Base-by-base conservation (phyloP, 2,329 filamentous ascomycete genomes). In the Alternaria arborescens region DNA sequence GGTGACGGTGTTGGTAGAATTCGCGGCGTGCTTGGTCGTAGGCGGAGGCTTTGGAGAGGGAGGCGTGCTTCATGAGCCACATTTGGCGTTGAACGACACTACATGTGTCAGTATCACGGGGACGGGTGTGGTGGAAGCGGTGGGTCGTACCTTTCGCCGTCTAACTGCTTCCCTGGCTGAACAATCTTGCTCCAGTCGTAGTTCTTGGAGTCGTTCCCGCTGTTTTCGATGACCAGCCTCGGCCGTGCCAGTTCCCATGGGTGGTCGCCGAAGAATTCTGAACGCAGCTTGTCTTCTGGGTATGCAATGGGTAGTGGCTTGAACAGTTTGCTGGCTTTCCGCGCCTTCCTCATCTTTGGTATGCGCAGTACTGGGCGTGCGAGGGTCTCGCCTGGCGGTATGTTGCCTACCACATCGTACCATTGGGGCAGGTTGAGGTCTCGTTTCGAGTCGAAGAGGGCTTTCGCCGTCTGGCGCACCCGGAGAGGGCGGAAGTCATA, bases 241-340 rank as follows among this genome's bases (percentile, higher is more conserved):
- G 95, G 95, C 64, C 94, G 86, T 18, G 95, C 95, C 74, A 99
- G 82, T 81, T 99, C 95, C 95, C 95, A 99, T 5, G 95, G 95
- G 77, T 99, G 95, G 78, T 99, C 94, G 73, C 86, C 88, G 83
- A 92, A 99, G 82, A 98, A 99, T 28, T 89, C 87, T 68, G 81
- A 84, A 65, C 95, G 89, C 73, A 99, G 84, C 61, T 82, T 80
- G 80, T 99, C 95, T 78, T 99, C 95, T 61, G 91, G 87, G 77
- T 95, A 97, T 55, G 82, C 82, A 65, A 99, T 89, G 59, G 83
- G 81, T 66, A 93, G 87, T 1, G 95, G 95, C 70, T 89, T 88
- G 83, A 94, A 98, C 71, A 97, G 82, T 69, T 89, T 88, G 79
- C 88, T 93, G 30, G 90, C 85, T 77, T 89, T 91, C 36, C 74